phyloP scores from a whole-genome alignment of 495 filamentous ascomycete genomes.

The Talaromyces borbonicus region DNA sequence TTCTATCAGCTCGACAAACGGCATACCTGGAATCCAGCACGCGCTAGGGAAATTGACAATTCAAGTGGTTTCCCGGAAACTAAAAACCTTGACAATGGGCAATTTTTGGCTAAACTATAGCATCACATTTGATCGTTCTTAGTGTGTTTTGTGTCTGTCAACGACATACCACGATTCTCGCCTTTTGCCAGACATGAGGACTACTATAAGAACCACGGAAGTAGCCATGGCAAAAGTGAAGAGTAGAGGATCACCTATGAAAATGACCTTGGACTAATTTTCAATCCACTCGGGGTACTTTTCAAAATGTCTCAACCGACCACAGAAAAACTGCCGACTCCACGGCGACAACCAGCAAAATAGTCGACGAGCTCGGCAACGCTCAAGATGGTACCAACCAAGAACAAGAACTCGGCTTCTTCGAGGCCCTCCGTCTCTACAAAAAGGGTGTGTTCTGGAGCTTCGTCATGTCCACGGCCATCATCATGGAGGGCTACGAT shows the following conservation, averaged over 20 bases:
- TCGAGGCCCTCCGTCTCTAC: background rate
- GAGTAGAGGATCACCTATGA: background rate
- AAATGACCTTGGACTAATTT: background rate
- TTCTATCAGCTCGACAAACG: background rate
- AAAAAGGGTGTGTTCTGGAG: background rate
- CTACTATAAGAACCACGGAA: background rate
- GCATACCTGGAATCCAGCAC: background rate
- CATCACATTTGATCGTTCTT: background rate
- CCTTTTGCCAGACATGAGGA: background rate
- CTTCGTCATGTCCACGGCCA: background rate
- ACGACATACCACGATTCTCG: background rate
- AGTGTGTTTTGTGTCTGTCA: background rate
- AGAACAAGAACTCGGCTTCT: background rate
- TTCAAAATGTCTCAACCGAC: background rate
- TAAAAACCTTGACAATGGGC: background rate
- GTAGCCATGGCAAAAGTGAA: background rate
- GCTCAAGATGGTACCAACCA: background rate
- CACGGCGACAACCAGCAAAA: slow-evolving; percentile 9
- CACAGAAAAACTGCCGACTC: background rate
- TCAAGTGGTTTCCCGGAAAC: background rate
- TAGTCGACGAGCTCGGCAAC: slow-evolving; percentile 1
- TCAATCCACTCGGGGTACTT: background rate
- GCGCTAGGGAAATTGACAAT: background rate
- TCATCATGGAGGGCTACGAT: slow-evolving; percentile 2
- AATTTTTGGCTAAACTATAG: background rate